Evolutionary conservation across 2,329 filamentous ascomycete species (phyloP), one percentile per base, ranked within the genome.

Genomic region (Neonectria sp.): DNA sequence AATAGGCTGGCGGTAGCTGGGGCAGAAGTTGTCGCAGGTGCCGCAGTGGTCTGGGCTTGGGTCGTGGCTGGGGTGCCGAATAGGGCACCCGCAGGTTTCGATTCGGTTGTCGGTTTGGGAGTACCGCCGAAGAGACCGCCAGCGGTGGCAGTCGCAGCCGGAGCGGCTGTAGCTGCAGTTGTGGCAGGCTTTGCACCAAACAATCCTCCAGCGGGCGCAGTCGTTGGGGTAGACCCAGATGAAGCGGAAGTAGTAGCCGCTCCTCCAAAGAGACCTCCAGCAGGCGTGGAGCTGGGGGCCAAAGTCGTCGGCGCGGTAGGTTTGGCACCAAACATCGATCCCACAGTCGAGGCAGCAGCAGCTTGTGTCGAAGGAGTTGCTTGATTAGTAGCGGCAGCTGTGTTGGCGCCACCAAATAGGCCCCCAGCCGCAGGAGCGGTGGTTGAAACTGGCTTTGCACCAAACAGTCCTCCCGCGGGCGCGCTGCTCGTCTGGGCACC

Each of bases 321-420:
- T 73, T 84, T 85, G 21, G 79, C 73, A 60, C 81, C 80, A 60
- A 88, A 87, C 24, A 86, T 68, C 11, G 78, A 75, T 12, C 65
- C 63, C 31, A 76, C 61, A 37, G 73, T 63, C 29, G 77, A 71
- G 17, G 48, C 46, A 52, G 51, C 66, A 35, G 52, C 53, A 24
- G 79, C 69, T 57, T 74, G 70, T 17, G 73, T 56, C 25, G 69
- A 51, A 33, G 71, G 45, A 29, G 66, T 56, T 21, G 67, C 46
- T 46, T 57, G 63, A n/a, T 68, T 35, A 55, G 77, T 62, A 35
- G 78, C 67, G n/a, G 78, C 62, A 27, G 76, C 67, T 48, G 76
- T 65, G 25, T 76, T 65, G 17, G 73, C 48, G 31, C 59, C 64
- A 13, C 73, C 73, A 40, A 75, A 75, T 21, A 75, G 51, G 13